Evolutionary conservation across 1,139 yeast genomes (phyloP), one percentile per base, ranked within the genome.

Genomic region (Yamadazyma epiphylla): DNA sequence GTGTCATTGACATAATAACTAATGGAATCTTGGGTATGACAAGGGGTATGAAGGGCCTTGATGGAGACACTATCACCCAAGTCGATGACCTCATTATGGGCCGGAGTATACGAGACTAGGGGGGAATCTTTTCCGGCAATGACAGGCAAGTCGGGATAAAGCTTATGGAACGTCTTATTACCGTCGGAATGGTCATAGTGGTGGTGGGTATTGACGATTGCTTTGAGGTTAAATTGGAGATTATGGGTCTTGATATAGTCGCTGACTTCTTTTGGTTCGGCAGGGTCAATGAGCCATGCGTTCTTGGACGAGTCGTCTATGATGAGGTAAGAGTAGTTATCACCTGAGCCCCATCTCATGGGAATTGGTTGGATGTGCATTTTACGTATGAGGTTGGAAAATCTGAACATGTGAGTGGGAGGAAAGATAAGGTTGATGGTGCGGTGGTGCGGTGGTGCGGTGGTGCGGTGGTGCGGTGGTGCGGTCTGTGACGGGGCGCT

Each of bases 151-250:
- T 59, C 65, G 1, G 81, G 77, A 42, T 66, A 72, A 29, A 45
- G 45, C 27, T 52, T 48, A 38, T 61, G 68, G 45, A 55, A 56
- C 15, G 59, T 65, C 19, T 62, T 57, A 52, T 91, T 91, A 2
- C 99, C 99, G 14, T 86, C 96, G 1, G 96, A 71, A 58, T 91
- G 98, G 52, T 91, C 99, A 47, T 78, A 75, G 54, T 91, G 98
- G 53, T 94, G 97, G 51, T 91, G 98, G 1, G 98, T 91, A 55
- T 91, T 91, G 32, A 86, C 94, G 38, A 91, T 82, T 1, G 91
- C 88, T 29, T 69, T 68, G 36, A 89, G 60, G 36, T 66, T 69
- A 37, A 55, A 62, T 21, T 49, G 39, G 7, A 55, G 48, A 26
- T 57, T 54, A 24, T 56, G 33, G 7, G 41, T 34, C 14, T 44